A percentile compares a stretch with the other conserved stretches of the same genome.
phyloP scores from a whole-genome alignment of 371 early-diverging fungal genomes.

The Chytridiales sp. region DNA sequence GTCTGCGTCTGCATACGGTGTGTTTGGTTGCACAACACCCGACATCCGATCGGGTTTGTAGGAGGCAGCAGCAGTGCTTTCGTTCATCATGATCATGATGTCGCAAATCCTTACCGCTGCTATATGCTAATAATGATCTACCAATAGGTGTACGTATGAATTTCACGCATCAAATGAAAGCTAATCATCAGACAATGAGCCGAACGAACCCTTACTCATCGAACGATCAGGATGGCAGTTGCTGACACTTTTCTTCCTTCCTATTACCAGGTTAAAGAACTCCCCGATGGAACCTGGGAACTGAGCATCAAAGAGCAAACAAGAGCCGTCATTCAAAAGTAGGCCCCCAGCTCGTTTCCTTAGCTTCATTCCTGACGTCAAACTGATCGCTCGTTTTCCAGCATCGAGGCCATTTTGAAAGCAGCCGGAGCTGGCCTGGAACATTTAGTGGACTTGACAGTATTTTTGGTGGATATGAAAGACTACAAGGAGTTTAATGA shows the following conservation, averaged over 20 bases:
- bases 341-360: background rate
- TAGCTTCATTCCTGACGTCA: background rate
- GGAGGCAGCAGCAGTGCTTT: no score
- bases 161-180: no score
- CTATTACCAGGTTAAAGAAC: constrained; percentile 42
- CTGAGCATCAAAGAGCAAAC: constrained; percentile 63
- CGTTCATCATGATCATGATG: no score
- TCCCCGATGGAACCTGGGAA: constrained; percentile 50
- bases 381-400: constrained; percentile 11
- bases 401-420: constrained; percentile 56
- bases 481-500: constrained; percentile 64
- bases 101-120: background rate
- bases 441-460: constrained; percentile 63
- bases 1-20: background rate
- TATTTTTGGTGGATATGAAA: constrained; percentile 67
- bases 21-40: background rate
- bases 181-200: no score
- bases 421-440: constrained; percentile 50
- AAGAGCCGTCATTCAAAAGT: constrained; percentile 64
- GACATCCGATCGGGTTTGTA: background rate
- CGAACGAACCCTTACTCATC: no score
- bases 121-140: background rate
- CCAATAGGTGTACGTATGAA: no score
- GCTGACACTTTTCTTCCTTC: background rate
- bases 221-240: constrained; percentile 19